These are phyloP conservation scores for Colletotrichum limetticola DNA, from an alignment of 2,329 filamentous ascomycete species.

Conservation along the genomic window DNA sequence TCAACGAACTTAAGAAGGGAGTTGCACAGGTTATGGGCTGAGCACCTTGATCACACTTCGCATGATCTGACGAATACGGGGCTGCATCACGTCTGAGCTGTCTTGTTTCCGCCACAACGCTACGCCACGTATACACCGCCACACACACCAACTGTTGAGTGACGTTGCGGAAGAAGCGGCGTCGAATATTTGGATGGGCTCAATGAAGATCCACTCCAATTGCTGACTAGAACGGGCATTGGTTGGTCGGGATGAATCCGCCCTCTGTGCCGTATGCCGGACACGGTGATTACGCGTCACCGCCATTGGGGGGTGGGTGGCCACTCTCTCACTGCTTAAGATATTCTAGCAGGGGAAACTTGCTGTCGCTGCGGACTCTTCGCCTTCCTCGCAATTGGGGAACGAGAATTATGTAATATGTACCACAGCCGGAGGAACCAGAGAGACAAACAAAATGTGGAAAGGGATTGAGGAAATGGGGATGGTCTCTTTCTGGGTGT, in stretches of 20 bases:
- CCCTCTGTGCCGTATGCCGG: not conserved
- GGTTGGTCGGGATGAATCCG: slow-evolving; percentile 9
- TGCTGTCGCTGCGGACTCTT: not conserved
- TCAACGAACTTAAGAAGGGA: slow-evolving; percentile 80
- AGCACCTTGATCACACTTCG: not conserved
- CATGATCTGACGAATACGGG: not conserved
- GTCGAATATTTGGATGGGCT: not conserved
- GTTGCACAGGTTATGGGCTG: slow-evolving; percentile 51
- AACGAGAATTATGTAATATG: slow-evolving; percentile 26
- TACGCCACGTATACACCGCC: slow-evolving; percentile 31
- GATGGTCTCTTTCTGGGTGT: slow-evolving; percentile 1
- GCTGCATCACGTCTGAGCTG: not conserved
- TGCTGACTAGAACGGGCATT: slow-evolving; percentile 21
- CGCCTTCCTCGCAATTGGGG: slow-evolving; percentile 9
- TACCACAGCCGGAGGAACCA: not conserved
- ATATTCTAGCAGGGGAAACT: slow-evolving; percentile 5
- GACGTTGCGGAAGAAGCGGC: slow-evolving; percentile 11
- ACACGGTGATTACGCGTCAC: slow-evolving; percentile 31
- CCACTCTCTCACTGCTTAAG: slow-evolving; percentile 7
- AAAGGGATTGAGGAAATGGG: not conserved
- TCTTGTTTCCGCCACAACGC: slow-evolving; percentile 10
- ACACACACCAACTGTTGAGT: slow-evolving; percentile 7
- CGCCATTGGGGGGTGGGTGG: not conserved
- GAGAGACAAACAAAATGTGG: slow-evolving; percentile 4
- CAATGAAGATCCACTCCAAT: not conserved